Percentiles rank a stretch among this genome's conserved stretches.
Conservation (phyloP, 2,329 filamentous ascomycete species). For the Cucurbitaria berberidis region DNA sequence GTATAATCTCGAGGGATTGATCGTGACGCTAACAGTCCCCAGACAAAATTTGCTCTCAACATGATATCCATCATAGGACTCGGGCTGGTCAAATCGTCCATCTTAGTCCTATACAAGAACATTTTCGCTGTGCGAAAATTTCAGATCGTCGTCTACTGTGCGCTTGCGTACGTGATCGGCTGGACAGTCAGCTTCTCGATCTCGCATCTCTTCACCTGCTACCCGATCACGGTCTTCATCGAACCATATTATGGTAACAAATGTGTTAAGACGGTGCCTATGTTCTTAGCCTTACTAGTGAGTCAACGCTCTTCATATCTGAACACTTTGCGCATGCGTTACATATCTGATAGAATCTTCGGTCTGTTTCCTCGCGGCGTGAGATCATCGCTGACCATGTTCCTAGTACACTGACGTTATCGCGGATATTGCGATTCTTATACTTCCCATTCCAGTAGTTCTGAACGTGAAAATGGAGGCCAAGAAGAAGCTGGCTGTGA, state of each 20-base stretch:
- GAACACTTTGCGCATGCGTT: background rate
- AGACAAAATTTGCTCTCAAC: constrained; percentile 39
- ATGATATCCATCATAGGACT: constrained; percentile 34
- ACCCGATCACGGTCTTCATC: constrained; percentile 35
- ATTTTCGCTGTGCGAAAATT: constrained; percentile 34
- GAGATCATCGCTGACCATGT: background rate
- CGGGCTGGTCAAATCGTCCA: constrained; percentile 38
- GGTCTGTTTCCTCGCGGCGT: background rate
- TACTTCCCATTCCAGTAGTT: constrained; percentile 35
- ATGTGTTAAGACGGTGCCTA: constrained; percentile 29
- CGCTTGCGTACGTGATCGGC: constrained; percentile 25
- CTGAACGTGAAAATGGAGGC: constrained; percentile 24
- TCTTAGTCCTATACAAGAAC: constrained; percentile 38
- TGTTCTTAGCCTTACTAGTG: constrained; percentile 30
- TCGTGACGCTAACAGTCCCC: background rate
- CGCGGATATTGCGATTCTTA: constrained; percentile 28
- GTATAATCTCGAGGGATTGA: background rate
- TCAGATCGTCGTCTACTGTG: constrained; percentile 25
- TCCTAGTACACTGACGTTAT: constrained; percentile 26
- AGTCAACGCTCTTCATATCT: background rate
- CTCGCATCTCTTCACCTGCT: constrained; percentile 36
- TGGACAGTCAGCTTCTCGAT: constrained; percentile 35
- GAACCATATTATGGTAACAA: constrained; percentile 34
- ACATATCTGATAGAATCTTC: background rate
- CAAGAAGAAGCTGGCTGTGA: constrained; percentile 29